These are phyloP conservation scores for Piloderma croceum DNA, from an alignment of 768 basidiomycete genomes.

Conservation along the genomic window DNA sequence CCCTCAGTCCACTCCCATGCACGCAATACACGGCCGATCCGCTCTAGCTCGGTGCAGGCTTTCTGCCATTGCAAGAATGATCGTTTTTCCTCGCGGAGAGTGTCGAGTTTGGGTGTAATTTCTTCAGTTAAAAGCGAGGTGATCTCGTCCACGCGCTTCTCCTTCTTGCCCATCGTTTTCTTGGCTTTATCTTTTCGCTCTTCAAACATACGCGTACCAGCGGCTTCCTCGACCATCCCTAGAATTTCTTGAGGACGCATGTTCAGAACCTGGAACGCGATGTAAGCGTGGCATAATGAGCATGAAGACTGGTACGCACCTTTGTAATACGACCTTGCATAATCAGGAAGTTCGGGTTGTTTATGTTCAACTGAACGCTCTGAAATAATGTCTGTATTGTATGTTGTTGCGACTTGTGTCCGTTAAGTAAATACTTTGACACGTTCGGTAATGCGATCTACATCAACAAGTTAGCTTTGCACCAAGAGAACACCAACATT, in stretches of 20 bases:
- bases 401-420: constrained; percentile 86
- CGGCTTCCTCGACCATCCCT: constrained; percentile 98
- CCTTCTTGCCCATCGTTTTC: constrained; percentile 95
- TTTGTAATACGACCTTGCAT: constrained; percentile 99
- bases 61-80: constrained; percentile 90
- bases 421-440: constrained; percentile 93
- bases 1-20: constrained; percentile 86
- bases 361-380: constrained; percentile 96
- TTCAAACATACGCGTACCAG: constrained; percentile 98
- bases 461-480: constrained; percentile 2
- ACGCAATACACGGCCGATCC: constrained; percentile 70
- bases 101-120: constrained; percentile 91
- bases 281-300: constrained; percentile 3
- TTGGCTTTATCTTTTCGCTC: constrained; percentile 95
- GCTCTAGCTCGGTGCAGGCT: constrained; percentile 79
- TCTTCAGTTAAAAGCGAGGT: constrained; percentile 76
- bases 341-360: constrained; percentile 98
- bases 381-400: constrained; percentile 89
- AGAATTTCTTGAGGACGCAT: constrained; percentile 98
- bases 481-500: not conserved
- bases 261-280: constrained; percentile 65
- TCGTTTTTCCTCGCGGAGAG: constrained; percentile 83
- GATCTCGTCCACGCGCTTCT: constrained; percentile 91
- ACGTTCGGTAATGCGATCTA: constrained; percentile 91
- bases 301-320: constrained; percentile 33